Percentiles rank a stretch among this genome's conserved stretches.
These are phyloP conservation scores for Rhododendron mucronatum DNA, from an alignment of 148 eudicot species.

Conservation along the genomic window DNA sequence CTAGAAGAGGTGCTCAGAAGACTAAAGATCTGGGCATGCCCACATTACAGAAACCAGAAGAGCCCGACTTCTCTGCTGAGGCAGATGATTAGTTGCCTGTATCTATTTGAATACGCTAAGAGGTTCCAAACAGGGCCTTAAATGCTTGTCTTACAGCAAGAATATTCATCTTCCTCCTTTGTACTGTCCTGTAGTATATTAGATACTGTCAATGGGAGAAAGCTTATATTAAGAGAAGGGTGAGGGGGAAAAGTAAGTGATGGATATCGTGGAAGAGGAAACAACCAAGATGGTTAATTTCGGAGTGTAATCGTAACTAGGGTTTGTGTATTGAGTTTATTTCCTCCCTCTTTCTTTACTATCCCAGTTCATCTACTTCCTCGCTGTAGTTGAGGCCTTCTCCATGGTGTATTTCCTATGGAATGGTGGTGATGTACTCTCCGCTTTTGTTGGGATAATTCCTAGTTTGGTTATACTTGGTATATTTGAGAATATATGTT, in stretches of 20 bases:
- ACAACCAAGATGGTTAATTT: background rate
- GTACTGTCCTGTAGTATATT: background rate
- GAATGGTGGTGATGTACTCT: background rate
- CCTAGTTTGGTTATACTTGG: background rate
- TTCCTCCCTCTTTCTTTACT: background rate
- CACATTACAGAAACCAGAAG: slow-evolving; percentile 73
- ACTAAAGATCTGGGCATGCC: slow-evolving; percentile 44
- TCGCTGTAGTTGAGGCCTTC: background rate
- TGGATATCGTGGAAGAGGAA: background rate
- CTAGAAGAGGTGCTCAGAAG: slow-evolving; percentile 69
- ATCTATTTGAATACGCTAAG: background rate
- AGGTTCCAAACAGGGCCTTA: background rate
- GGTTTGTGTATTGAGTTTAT: background rate
- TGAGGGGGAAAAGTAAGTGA: background rate
- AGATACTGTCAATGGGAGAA: background rate
- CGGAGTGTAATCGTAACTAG: background rate
- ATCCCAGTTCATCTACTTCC: background rate
- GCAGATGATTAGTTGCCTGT: slow-evolving; percentile 30
- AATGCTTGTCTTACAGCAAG: background rate
- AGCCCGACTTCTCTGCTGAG: slow-evolving; percentile 77
- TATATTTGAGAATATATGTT: background rate
- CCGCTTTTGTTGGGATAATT: background rate
- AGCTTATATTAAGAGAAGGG: background rate
- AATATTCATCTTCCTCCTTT: background rate
- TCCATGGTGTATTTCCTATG: background rate